Conservation (phyloP, 2,329 filamentous ascomycete species). For the Ophiostoma perfectum region DNA sequence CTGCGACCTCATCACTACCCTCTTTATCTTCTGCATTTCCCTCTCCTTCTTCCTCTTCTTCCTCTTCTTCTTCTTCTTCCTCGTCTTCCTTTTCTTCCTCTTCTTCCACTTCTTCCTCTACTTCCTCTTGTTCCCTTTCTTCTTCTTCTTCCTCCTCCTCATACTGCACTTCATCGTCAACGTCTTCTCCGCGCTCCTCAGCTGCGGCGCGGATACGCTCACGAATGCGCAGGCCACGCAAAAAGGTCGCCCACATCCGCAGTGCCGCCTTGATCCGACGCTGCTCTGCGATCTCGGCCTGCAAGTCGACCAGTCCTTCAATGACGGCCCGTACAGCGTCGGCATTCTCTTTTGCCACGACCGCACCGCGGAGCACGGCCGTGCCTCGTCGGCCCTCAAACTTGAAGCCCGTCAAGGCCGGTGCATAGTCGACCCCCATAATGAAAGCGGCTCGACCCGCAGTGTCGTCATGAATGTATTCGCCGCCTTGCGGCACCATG, state of each 20-base stretch:
- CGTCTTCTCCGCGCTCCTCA: constrained; percentile 41
- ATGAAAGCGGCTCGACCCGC: constrained; percentile 67
- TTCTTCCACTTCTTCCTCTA: constrained; percentile 18
- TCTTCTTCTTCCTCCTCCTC: constrained; percentile 19
- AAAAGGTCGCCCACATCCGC: constrained; percentile 67
- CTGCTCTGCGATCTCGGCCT: constrained; percentile 58
- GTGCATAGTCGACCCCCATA: constrained; percentile 77
- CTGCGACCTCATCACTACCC: no score
- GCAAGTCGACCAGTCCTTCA: constrained; percentile 60
- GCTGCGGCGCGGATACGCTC: constrained; percentile 63
- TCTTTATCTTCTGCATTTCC: no score
- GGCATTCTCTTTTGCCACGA: constrained; percentile 65
- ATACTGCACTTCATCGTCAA: constrained; percentile 29
- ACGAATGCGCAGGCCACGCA: constrained; percentile 70
- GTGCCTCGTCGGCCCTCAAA: constrained; percentile 85
- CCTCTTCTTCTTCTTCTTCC: background rate
- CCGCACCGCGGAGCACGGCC: constrained; percentile 70
- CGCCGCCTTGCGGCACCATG: constrained; percentile 80
- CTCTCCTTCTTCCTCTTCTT: background rate
- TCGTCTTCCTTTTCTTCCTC: constrained; percentile 11
- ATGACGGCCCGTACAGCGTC: constrained; percentile 70
- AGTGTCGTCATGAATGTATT: constrained; percentile 59
- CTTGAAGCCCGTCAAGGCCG: constrained; percentile 82
- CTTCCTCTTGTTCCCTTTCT: constrained; percentile 19
- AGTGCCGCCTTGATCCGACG: constrained; percentile 57